phyloP scores from a whole-genome alignment of 345 rosid species.

The Laguncularia racemosa region DNA sequence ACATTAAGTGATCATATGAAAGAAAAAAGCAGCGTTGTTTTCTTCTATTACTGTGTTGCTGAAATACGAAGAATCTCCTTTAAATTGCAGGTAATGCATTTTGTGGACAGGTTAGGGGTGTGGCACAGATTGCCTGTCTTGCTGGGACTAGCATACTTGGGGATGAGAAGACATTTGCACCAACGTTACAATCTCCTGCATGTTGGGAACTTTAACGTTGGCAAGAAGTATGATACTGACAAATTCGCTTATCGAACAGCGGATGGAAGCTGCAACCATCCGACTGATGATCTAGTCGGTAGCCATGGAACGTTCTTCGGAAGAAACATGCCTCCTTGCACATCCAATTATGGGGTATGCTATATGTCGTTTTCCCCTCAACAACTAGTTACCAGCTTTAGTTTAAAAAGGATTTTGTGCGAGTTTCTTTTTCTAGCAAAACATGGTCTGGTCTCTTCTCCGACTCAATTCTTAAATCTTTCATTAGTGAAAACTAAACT shows the following conservation, averaged over 20 bases:
- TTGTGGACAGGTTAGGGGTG: slow-evolving; percentile 51
- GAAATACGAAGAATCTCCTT: neutral
- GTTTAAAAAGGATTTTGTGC: too few species aligned
- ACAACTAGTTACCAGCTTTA: too few species aligned
- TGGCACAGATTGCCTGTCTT: slow-evolving; percentile 69
- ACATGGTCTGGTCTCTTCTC: too few species aligned
- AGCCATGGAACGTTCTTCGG: slow-evolving; percentile 59
- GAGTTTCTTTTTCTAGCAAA: too few species aligned
- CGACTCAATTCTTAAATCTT: too few species aligned
- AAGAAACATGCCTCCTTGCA: slow-evolving; percentile 56
- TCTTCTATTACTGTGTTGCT: neutral
- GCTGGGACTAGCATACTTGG: slow-evolving; percentile 50
- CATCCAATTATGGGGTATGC: slow-evolving; percentile 43
- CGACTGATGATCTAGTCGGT: slow-evolving; percentile 42
- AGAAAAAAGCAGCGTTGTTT: too few species aligned
- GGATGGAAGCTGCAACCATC: slow-evolving; percentile 62
- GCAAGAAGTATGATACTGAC: slow-evolving; percentile 36
- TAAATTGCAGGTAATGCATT: slow-evolving; percentile 36
- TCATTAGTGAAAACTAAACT: too few species aligned
- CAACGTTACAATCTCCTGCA: slow-evolving; percentile 66
- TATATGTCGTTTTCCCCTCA: too few species aligned
- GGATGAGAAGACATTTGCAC: slow-evolving; percentile 58
- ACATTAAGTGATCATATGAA: too few species aligned
- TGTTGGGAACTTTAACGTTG: slow-evolving; percentile 37
- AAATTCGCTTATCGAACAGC: slow-evolving; percentile 53